A percentile compares a stretch with the other conserved stretches of the same genome.
phyloP scores from a whole-genome alignment of 2,329 filamentous ascomycete species.

The Pochonia chlamydosporia region DNA sequence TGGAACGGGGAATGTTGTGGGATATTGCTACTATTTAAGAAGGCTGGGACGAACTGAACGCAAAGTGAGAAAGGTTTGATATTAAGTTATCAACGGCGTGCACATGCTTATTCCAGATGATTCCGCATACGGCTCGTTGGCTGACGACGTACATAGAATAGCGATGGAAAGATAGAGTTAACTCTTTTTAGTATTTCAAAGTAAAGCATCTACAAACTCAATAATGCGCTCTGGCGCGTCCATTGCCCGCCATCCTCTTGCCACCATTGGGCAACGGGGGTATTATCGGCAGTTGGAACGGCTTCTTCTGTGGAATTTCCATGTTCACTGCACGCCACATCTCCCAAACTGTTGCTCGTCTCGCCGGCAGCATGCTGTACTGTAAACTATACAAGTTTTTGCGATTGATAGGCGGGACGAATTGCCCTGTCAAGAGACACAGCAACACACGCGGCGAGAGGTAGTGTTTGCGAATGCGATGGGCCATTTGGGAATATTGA shows the following conservation, averaged over 20 bases:
- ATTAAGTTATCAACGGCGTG: no score
- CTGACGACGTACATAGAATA: no score
- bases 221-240: slow-evolving; percentile 18
- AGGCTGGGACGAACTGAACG: no score
- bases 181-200: no score
- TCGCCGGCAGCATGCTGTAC: slow-evolving; percentile 92
- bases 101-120: no score
- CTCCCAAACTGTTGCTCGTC: slow-evolving; percentile 72
- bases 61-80: no score
- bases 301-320: slow-evolving; percentile 38
- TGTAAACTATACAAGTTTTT: slow-evolving; percentile 94
- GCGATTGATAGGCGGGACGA: slow-evolving; percentile 90
- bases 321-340: slow-evolving; percentile 72
- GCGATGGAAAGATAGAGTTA: no score
- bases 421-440: slow-evolving; percentile 82
- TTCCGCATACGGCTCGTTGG: no score
- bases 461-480: slow-evolving; percentile 92
- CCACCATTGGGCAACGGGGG: slow-evolving; percentile 26
- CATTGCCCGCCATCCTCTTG: slow-evolving; percentile 21
- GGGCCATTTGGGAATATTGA: slow-evolving; percentile 92
- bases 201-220: slow-evolving; percentile 1
- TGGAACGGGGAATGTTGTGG: no score
- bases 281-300: slow-evolving; percentile 29
- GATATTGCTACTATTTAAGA: no score
- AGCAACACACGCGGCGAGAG: slow-evolving; percentile 82